Conservation (phyloP, 192 early-diverging fungal genomes). For the Thoreauomyces humboldtii region DNA sequence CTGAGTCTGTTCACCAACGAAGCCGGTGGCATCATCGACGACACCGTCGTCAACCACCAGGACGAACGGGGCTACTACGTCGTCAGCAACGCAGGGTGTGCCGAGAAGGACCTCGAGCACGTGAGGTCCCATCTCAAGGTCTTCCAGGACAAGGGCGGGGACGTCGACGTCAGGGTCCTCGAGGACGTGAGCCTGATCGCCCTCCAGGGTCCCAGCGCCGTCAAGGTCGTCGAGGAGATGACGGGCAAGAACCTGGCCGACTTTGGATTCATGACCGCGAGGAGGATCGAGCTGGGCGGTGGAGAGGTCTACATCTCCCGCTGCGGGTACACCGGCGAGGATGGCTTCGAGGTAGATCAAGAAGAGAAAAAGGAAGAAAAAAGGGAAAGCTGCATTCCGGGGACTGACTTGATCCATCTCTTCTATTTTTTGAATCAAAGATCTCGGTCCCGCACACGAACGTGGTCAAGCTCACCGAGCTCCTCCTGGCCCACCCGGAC, state of each 20-base stretch:
- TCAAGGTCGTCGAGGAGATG: slow-evolving; percentile 62
- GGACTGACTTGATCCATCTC: too few species aligned
- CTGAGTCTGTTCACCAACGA: slow-evolving; percentile 95
- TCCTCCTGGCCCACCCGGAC: slow-evolving; percentile 63
- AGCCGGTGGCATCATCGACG: slow-evolving; percentile 96
- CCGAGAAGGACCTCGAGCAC: slow-evolving; percentile 93
- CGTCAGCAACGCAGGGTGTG: slow-evolving; percentile 95
- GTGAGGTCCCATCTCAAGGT: slow-evolving; percentile 71
- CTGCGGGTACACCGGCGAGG: slow-evolving; percentile 98
- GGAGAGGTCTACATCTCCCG: slow-evolving; percentile 85
- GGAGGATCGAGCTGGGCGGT: slow-evolving; percentile 69
- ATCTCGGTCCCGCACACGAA: slow-evolving; percentile 81
- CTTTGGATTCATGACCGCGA: slow-evolving; percentile 88
- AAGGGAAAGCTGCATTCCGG: too few species aligned
- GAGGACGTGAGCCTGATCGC: slow-evolving; percentile 86
- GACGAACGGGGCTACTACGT: slow-evolving; percentile 73
- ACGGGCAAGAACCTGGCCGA: slow-evolving; percentile 59
- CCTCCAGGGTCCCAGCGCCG: slow-evolving; percentile 87
- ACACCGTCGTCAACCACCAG: slow-evolving; percentile 92
- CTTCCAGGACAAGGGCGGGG: slow-evolving; percentile 87
- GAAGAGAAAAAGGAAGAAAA: neutral
- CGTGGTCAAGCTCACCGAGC: slow-evolving; percentile 64
- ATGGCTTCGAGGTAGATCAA: slow-evolving; percentile 85
- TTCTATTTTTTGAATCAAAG: slow-evolving; percentile 43
- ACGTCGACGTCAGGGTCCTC: slow-evolving; percentile 83